Evolutionary conservation across 2,329 filamentous ascomycete species (phyloP), one percentile per base, ranked within the genome.

Genomic region (Canariomyces notabilis): DNA sequence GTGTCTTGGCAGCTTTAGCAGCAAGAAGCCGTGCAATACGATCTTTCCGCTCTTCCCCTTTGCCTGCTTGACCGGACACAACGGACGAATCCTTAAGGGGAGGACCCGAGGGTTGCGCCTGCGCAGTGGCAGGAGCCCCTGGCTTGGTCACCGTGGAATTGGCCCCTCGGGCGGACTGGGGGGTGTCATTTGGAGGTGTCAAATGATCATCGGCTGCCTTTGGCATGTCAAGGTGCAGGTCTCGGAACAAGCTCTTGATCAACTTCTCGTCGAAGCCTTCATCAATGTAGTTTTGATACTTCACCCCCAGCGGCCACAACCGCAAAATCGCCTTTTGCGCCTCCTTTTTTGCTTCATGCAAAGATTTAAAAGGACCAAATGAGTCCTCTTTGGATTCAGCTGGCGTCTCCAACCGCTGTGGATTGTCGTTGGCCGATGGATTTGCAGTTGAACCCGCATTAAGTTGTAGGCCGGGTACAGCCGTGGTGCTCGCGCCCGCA

Each of bases 21-120:
- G 86, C 86, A 44, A 89, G 72, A 45, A 89, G 74, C 39, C 83
- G 80, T 4, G 86, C 85, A 49, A 91, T 87, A 34, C 87, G 80
- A 54, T 89, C 85, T 56, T 87, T 87, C 18, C 87, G 76, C 58
- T 86, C 81, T 53, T 85, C 73, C 6, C 76, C 71, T 52, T 69
- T 73, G 37, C 52, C 58, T 7, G 59, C 38, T 44, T 53, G 54
- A n/a, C 49, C 44, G 20, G 34, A 14, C 16, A 38, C 38, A 20
- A 48, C n/a, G 19, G 44, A 20, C 5, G 48, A 20, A 3, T 51
- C 51, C 20, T 50, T 43, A 1, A 42, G 11, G 6, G 23, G 37
- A 7, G 51, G 16, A 15, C 34, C 12, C 2, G 44, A 16, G 31
- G 19, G 44, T 8, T 38, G 37, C 34, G 19, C 31, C 11, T 36